phyloP scores from a whole-genome alignment of 116 monocot genomes.

The Phalaenopsis hybrid region DNA sequence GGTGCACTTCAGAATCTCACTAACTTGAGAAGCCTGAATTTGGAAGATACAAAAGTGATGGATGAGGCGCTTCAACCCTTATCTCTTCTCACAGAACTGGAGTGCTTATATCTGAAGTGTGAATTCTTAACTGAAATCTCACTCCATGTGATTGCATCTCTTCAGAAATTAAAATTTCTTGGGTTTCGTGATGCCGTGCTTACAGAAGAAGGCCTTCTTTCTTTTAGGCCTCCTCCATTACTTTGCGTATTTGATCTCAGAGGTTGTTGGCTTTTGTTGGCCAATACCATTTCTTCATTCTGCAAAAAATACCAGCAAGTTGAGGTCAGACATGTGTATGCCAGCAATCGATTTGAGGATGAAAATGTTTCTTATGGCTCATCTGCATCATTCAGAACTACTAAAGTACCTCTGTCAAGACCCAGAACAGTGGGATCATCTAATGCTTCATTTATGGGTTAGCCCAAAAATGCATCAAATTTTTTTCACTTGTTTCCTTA shows the following conservation, averaged over 20 bases:
- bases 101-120: constrained; percentile 55
- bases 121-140: constrained; percentile 47
- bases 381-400: not conserved
- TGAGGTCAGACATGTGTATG: constrained; percentile 49
- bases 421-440: constrained; percentile 6
- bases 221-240: constrained; percentile 28
- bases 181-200: constrained; percentile 49
- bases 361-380: constrained; percentile 9
- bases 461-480: not conserved
- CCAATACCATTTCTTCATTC: constrained; percentile 41
- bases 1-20: constrained; percentile 46
- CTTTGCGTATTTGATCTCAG: constrained; percentile 56
- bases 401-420: constrained; percentile 12
- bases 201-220: constrained; percentile 37
- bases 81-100: constrained; percentile 32
- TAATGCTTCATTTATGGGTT: constrained; percentile 33
- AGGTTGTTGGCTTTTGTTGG: constrained; percentile 67
- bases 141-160: constrained; percentile 36
- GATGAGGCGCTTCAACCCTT: constrained; percentile 49
- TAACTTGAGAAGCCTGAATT: constrained; percentile 57
- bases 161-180: constrained; percentile 42
- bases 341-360: not conserved
- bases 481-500: not conserved
- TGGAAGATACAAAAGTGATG: constrained; percentile 57
- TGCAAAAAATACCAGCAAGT: constrained; percentile 36